Evolutionary conservation across 2,329 filamentous ascomycete species (phyloP).

Genomic region (Trichoderma simmonsii): DNA sequence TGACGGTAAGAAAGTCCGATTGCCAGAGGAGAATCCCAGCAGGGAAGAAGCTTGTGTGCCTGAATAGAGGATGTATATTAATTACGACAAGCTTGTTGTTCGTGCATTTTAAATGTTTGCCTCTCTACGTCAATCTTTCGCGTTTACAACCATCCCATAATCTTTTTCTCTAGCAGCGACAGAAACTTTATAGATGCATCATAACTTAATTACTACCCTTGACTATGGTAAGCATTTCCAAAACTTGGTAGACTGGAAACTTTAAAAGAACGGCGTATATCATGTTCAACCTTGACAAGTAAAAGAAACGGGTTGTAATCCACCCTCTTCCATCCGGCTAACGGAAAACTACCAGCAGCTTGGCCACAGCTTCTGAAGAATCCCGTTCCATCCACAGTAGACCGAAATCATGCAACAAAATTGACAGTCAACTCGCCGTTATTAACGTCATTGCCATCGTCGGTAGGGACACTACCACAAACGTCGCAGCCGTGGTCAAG

Average conservation of each 20-base stretch:
- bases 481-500: conserved; percentile 12
- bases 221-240: not conserved
- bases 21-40: not conserved
- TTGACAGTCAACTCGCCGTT: conserved; percentile 22
- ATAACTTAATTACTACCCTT: not conserved
- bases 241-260: not conserved
- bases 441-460: conserved; percentile 18
- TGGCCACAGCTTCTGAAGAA: not conserved
- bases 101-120: not conserved
- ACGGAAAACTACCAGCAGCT: not conserved
- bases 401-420: not conserved
- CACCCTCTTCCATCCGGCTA: not conserved
- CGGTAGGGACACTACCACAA: conserved; percentile 20
- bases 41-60: not conserved
- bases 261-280: not conserved
- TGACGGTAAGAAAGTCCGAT: not conserved
- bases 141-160: not conserved
- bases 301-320: not conserved
- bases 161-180: not conserved
- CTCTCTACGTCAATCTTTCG: not conserved
- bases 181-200: not conserved
- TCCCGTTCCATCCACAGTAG: not conserved
- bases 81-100: not conserved
- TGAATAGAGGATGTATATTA: not conserved
- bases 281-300: not conserved